These are phyloP conservation scores for Coelastrella sp. DNA, from an alignment of 139 green algal genomes.

Conservation along the genomic window DNA sequence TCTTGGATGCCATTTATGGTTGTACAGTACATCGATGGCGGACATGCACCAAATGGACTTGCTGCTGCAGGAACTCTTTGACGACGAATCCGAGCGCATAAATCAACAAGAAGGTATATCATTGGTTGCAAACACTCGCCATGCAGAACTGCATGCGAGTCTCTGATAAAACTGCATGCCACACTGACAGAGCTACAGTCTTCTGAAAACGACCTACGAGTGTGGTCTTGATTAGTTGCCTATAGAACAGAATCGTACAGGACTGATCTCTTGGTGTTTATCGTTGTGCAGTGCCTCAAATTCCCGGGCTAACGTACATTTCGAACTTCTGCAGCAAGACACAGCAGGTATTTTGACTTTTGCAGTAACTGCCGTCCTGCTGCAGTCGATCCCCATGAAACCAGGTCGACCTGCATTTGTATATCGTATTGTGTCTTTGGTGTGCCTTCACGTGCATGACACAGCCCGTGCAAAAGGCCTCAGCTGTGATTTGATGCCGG, in stretches of 20 bases:
- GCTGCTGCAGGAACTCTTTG: conserved; percentile 15
- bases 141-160: not conserved
- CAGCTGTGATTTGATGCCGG: too few species aligned
- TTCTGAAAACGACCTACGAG: not conserved
- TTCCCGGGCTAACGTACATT: not conserved
- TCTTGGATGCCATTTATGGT: not conserved
- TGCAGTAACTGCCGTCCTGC: not conserved
- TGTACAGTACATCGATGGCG: not conserved
- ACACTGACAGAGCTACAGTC: not conserved
- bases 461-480: too few species aligned
- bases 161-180: not conserved
- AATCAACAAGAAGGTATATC: not conserved
- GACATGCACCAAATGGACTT: not conserved
- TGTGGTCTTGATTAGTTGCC: not conserved
- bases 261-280: too few species aligned
- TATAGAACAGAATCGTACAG: not conserved
- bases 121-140: not conserved
- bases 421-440: too few species aligned
- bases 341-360: not conserved
- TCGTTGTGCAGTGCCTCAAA: not conserved
- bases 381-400: too few species aligned
- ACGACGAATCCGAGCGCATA: not conserved
- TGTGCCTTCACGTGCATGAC: too few species aligned
- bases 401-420: not conserved
- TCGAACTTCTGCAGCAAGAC: not conserved